phyloP scores from a whole-genome alignment of 2,329 filamentous ascomycete species.

The Harringtonia lauricola region DNA sequence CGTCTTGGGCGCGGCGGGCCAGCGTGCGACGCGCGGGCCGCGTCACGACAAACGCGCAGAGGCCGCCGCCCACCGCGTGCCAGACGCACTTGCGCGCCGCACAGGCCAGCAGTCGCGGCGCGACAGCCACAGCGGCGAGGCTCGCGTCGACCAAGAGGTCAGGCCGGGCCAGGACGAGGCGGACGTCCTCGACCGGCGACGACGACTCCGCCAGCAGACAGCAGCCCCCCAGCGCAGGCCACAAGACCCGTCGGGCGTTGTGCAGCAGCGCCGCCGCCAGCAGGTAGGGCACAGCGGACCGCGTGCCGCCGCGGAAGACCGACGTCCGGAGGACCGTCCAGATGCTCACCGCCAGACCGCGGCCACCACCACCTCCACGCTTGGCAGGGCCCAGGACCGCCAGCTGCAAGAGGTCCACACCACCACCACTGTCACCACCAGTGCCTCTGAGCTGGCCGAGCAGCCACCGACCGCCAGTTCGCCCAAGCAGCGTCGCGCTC shows the following conservation, averaged over 20 bases:
- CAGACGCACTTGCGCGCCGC: slow-evolving; percentile 9
- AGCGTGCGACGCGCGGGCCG: background rate
- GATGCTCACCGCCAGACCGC: background rate
- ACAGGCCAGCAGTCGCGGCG: slow-evolving; percentile 4
- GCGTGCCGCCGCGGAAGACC: slow-evolving; percentile 17
- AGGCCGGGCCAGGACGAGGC: slow-evolving; percentile 23
- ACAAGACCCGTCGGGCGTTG: slow-evolving; percentile 25
- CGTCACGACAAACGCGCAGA: slow-evolving; percentile 2
- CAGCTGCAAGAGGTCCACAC: too few species aligned
- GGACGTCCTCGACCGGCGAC: slow-evolving; percentile 22
- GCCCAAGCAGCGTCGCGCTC: background rate
- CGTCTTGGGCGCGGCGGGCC: slow-evolving; percentile 3
- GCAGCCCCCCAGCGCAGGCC: slow-evolving; percentile 18
- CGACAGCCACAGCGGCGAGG: slow-evolving; percentile 11
- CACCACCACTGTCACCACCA: too few species aligned
- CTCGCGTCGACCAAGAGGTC: slow-evolving; percentile 22
- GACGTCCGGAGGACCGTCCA: slow-evolving; percentile 10
- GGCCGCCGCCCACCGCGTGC: slow-evolving; percentile 9
- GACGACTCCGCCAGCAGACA: slow-evolving; percentile 19
- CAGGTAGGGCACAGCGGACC: slow-evolving; percentile 16
- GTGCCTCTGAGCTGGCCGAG: background rate
- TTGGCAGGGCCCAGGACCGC: too few species aligned
- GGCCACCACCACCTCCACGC: too few species aligned
- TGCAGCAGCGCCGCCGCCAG: slow-evolving; percentile 25
- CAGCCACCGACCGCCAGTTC: background rate